Conservation (phyloP, 1,284 basidiomycete species). For the Neolentinus lepideus region DNA sequence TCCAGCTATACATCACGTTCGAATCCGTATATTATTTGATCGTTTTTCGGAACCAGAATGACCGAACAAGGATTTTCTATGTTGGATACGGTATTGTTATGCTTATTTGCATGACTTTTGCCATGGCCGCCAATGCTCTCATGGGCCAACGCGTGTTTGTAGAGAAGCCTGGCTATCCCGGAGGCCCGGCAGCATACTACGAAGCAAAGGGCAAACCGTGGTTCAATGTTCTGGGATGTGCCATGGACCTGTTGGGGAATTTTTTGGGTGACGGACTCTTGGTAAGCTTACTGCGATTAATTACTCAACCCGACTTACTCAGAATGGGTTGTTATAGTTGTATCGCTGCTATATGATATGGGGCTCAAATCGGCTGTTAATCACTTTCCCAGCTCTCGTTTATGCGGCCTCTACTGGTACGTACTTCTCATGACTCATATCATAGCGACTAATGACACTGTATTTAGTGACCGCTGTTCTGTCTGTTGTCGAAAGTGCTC, state of each 20-base stretch:
- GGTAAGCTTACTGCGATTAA: slow-evolving; percentile 11
- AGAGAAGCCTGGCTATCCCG: slow-evolving; percentile 17
- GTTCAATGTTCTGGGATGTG: slow-evolving; percentile 20
- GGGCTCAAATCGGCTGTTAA: slow-evolving; percentile 13
- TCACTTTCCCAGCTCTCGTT: slow-evolving; percentile 16
- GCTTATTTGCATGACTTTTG: slow-evolving; percentile 4
- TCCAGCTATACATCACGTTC: slow-evolving; percentile 17
- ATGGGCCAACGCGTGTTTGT: slow-evolving; percentile 21
- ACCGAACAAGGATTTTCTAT: no score
- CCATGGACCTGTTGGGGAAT: slow-evolving; percentile 17
- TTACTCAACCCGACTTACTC: background rate
- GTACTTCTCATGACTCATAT: slow-evolving; percentile 5
- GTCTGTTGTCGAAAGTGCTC: slow-evolving; percentile 15
- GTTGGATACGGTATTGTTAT: no score
- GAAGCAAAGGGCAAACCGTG: slow-evolving; percentile 13
- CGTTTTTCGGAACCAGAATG: slow-evolving; percentile 6
- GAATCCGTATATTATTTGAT: slow-evolving; percentile 14
- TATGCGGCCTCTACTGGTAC: slow-evolving; percentile 20
- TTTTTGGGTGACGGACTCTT: slow-evolving; percentile 21
- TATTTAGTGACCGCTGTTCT: slow-evolving; percentile 12
- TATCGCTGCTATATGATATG: slow-evolving; percentile 24
- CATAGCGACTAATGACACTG: background rate
- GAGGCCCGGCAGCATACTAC: slow-evolving; percentile 19
- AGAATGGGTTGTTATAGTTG: slow-evolving; percentile 11
- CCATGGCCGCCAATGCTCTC: slow-evolving; percentile 15